Evolutionary conservation across 192 early-diverging fungal genomes (phyloP), one percentile per base, ranked within the genome.

Genomic region (Coemansia sp.): DNA sequence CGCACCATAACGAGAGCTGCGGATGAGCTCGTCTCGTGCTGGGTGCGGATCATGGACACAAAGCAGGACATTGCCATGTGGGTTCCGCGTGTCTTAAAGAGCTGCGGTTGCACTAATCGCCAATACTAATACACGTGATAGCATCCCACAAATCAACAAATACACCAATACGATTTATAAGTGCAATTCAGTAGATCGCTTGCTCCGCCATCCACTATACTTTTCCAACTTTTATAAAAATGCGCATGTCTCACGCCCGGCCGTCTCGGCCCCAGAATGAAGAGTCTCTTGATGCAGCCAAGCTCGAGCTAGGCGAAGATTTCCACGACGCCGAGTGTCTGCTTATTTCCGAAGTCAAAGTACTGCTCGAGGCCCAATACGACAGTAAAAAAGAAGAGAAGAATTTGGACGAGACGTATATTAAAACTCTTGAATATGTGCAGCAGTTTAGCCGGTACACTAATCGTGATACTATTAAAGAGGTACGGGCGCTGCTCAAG

Each of bases 381-480:
- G 85, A 85, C 49, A 70, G 57, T 19, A 85, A 87, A 56, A 78
- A 77, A 66, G 75, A 68, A 12, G 82, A 68, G 29, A 85, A 75
- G 74, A 87, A 71, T 59, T 58, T 74, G 61, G 86, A 65, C 27
- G 84, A 75, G 52, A 88, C 92, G 9, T 88, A 91, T 67, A 78
- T 85, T 68, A 95, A 93, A 82, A 91, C 93, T 0, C 73, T 93
- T 19, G 92, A 90, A 60, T 94, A 97, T 70, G 94, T 92, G 48
- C 84, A 85, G 29, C 80, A 87, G 49, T 97, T 97, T 80, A 87
- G 89, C 66, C 82, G 87, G 26, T 94, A 92, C 77, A 91, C 84
- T 25, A 93, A 95, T 80, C 85, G 88, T 49, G 88, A 97, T 61
- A 92, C 91, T 19, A 91, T 95, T 11, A 85, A 87, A 53, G 90